These are phyloP conservation scores for Paxillus rubicundulus DNA, from an alignment of 768 basidiomycete genomes.

Conservation along the genomic window DNA sequence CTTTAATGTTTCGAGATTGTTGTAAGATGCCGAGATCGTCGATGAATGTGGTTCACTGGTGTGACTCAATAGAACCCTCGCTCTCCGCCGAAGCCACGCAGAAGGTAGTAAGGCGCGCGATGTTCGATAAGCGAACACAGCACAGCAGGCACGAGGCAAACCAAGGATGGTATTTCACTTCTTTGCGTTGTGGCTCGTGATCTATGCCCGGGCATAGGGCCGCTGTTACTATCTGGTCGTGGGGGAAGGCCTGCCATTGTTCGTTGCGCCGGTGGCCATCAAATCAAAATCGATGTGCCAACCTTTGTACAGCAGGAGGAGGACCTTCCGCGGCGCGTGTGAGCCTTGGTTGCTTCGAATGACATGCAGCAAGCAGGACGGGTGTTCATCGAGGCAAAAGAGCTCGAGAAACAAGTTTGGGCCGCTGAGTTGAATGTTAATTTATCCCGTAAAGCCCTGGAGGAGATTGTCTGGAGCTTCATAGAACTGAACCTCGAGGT, in stretches of 20 bases:
- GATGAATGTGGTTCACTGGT: conserved; percentile 15
- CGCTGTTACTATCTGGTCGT: conserved; percentile 3
- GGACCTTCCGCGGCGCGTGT: conserved; percentile 13
- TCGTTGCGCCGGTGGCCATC: conserved; percentile 11
- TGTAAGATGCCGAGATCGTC: conserved; percentile 16
- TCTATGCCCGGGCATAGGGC: background rate
- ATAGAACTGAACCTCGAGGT: conserved; percentile 18
- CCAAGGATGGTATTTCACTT: conserved; percentile 21
- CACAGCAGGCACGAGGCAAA: conserved; percentile 22
- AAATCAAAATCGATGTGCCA: conserved; percentile 23
- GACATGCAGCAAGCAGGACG: conserved; percentile 12
- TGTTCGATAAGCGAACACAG: background rate
- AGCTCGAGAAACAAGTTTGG: background rate
- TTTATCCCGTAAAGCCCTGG: conserved; percentile 12
- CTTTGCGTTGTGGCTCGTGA: conserved; percentile 22
- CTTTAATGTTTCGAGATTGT: background rate
- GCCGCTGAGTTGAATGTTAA: conserved; percentile 31
- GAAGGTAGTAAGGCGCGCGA: conserved; percentile 27
- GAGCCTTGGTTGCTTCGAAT: conserved; percentile 13
- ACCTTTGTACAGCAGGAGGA: conserved; percentile 1
- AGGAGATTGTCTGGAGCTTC: conserved; percentile 13
- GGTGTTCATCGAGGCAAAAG: conserved; percentile 9
- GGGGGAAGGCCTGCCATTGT: conserved; percentile 5
- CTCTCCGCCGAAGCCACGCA: conserved; percentile 1
- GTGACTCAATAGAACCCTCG: conserved; percentile 9